Evolutionary conservation across 1,284 basidiomycete genomes (phyloP), one percentile per base, ranked within the genome.

Genomic region (Ceratobasidium sp.): DNA sequence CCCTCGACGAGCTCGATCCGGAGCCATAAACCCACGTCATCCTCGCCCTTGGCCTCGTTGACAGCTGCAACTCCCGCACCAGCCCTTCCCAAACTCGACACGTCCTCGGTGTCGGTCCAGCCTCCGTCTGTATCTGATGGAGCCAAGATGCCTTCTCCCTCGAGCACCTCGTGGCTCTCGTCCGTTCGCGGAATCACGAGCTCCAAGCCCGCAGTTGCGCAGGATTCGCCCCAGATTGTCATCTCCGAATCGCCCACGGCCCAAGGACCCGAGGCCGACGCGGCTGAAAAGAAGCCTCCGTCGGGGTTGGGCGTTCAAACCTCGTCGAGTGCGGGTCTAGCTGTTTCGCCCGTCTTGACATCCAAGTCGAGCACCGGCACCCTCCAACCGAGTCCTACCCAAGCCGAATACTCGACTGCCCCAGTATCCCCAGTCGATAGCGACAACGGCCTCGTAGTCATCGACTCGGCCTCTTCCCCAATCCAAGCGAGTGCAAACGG

Each of bases 1-100:
- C 22, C 64, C 20, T 67, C 64, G 20, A 67, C 40, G 38, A 67
- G 52, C 29, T 67, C 64, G 22, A 40, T 67, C 29, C 64, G 64
- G 34, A 67, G 50, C 17, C 29, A 40, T 22, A 50, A 67, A 50
- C 57, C 57, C 10, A 60, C 43, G 32, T 54, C 52, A 38, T 45
- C 64, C 1, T 38, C 49, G 10, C 49, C 60, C 17, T 25, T 47
- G 4, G 43, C 42, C 13, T 22, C 57, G 8, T 22, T 32, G 5
- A 49, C 60, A 22, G 64, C 50, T 43, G 49, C 43, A 10, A 12
- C 64, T 20, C 64, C 50, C 1, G 20, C 64, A 13, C 40, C 64
- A 12, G 52, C 50, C 6, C 38, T 22, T 42, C 32, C 27, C 42
- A 31, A 32, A 10, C 31, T 49, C 32, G 29, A 62, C 42, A 34